Evolutionary conservation across 805 yeast genomes (phyloP).

Genomic region (Monosporozyma siamensis): DNA sequence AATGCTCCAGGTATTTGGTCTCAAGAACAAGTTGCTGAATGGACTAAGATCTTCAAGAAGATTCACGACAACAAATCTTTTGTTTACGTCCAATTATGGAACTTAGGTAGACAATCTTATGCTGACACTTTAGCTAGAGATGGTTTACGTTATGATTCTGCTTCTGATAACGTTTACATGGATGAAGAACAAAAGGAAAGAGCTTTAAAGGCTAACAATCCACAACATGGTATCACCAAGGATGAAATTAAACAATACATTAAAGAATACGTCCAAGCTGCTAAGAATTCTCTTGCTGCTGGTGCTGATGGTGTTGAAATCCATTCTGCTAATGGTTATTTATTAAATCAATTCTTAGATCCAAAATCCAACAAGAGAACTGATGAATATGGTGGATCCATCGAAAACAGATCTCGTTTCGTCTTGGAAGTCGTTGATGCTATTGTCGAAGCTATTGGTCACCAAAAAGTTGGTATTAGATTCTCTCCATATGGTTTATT

Average conservation of each 20-base stretch:
- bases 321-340: conserved; percentile 60
- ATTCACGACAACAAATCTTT: conserved; percentile 44
- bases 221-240: conserved; percentile 26
- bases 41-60: conserved; percentile 40
- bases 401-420: conserved; percentile 41
- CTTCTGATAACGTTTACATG: conserved; percentile 32
- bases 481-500: conserved; percentile 38
- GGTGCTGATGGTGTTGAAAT: conserved; percentile 56
- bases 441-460: conserved; percentile 43
- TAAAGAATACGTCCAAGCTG: conserved; percentile 37
- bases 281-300: conserved; percentile 32
- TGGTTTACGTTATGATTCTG: conserved; percentile 33
- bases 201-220: conserved; percentile 29
- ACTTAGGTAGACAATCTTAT: conserved; percentile 35
- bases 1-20: conserved; percentile 44
- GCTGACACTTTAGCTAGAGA: conserved; percentile 32
- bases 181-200: conserved; percentile 29
- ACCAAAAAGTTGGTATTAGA: conserved; percentile 39
- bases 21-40: conserved; percentile 38
- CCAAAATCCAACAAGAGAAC: conserved; percentile 37
- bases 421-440: conserved; percentile 43
- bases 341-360: conserved; percentile 48
- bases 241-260: conserved; percentile 35
- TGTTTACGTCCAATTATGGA: conserved; percentile 45
- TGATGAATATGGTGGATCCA: conserved; percentile 48